phyloP scores from a whole-genome alignment of 148 eudicot species.

The Camellia sinensis region DNA sequence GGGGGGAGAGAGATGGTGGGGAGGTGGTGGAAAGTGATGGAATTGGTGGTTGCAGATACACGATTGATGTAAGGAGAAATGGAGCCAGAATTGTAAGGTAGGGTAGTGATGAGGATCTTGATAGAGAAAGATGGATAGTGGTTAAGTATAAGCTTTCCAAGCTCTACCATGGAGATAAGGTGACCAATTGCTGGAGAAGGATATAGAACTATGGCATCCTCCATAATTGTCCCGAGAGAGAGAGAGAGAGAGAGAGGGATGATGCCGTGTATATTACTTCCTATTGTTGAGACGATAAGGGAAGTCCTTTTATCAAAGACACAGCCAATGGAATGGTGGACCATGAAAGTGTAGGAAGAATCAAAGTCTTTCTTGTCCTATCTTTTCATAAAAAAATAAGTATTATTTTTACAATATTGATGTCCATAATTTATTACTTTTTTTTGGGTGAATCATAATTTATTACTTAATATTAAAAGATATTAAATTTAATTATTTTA shows the following conservation, averaged over 20 bases:
- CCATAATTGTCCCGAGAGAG: neutral
- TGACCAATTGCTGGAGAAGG: constrained; percentile 65
- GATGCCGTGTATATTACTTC: neutral
- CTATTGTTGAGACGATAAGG: neutral
- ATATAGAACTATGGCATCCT: constrained; percentile 36
- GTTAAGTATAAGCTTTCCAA: constrained; percentile 36
- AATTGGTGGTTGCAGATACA: constrained; percentile 34
- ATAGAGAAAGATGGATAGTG: constrained; percentile 39
- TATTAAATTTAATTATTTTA: no score
- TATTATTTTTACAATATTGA: no score
- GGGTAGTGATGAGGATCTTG: constrained; percentile 31
- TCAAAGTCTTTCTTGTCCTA: no score
- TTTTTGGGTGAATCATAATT: no score
- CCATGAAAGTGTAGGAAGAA: no score
- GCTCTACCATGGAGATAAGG: constrained; percentile 60
- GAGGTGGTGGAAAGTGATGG: constrained; percentile 49
- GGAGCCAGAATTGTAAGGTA: constrained; percentile 29
- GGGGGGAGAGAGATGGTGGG: constrained; percentile 32
- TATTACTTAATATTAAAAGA: no score
- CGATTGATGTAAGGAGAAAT: constrained; percentile 34
- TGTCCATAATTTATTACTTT: no score
- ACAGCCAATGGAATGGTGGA: no score
- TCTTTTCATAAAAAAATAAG: no score
- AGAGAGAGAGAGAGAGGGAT: neutral
- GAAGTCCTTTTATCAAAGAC: no score